Evolutionary conservation across 179 eudicot species (phyloP), one percentile per base, ranked within the genome.

Genomic region (Drosera spatulata): DNA sequence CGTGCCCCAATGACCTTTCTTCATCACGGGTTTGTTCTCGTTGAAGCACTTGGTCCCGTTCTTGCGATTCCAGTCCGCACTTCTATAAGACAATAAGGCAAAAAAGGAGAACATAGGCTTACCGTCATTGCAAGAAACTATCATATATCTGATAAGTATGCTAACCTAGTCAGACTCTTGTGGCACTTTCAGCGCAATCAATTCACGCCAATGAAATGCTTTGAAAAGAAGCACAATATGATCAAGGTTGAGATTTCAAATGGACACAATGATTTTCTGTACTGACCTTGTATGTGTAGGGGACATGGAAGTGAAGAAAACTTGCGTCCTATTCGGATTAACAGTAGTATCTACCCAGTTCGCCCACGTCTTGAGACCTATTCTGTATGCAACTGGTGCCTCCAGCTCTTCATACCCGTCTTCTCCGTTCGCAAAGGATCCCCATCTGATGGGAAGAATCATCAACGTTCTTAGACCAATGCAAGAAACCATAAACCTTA

Each of bases 281-380:
- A 38, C 44, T 11, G 38, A 90, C 97, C 84, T 90, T 41, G 74
- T 68, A 55, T 91, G 97, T 8, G 95, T 75, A 55, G 97, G 97
- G 13, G 97, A 91, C 91, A 88, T 83, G 9, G 96, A 81, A 14
- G 97, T 88, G 79, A 91, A 91, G 70, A 85, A 85, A 41, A 91
- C 91, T 14, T 80, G 71, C 10, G 96, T 85, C 62, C 58, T 75
- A 70, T 75, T 83, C 14, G 82, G 73, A 73, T 91, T 61, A 13
- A 91, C 62, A 3, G 75, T 88, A 22, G 97, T 81, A 81, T 88
- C 97, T 64, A 88, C 71, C 97, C 97, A 91, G 65, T 91, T 91
- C 11, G 97, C 97, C 97, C 97, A 91, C 48, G 97, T 88, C 73
- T 82, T 91, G 61, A 91, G 70, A 54, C 71, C 91, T 50, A 91